Conservation (phyloP, 2,329 filamentous ascomycete genomes). For the Neoscytalidium dimidiatum region DNA sequence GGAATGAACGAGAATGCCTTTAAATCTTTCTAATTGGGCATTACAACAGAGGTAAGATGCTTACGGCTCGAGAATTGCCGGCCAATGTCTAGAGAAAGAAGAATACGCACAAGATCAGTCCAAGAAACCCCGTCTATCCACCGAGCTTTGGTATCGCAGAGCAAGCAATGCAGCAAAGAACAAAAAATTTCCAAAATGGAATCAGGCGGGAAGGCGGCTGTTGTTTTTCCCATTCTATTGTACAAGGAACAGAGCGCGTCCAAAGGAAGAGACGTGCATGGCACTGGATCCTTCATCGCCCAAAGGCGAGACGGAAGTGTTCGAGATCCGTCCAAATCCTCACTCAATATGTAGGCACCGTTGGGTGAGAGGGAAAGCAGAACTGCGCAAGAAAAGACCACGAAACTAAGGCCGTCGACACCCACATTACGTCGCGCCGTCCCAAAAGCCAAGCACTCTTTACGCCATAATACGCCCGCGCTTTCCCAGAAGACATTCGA, state of each 20-base stretch:
- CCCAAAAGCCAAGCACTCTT: neutral
- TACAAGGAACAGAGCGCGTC: neutral
- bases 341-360: neutral
- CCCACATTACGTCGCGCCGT: neutral
- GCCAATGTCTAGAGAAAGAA: neutral
- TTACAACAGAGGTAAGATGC: neutral
- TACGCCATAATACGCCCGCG: conserved; percentile 8
- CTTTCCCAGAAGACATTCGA: neutral
- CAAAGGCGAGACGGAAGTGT: neutral
- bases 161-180: neutral
- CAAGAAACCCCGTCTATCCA: neutral
- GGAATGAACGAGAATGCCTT: too few relatives aligned
- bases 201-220: neutral
- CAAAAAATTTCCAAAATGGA: neutral
- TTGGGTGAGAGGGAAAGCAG: neutral
- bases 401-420: neutral
- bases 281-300: neutral
- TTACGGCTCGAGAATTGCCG: neutral
- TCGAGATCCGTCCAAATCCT: neutral
- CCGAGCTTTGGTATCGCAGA: conserved; percentile 10
- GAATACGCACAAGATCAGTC: neutral
- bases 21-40: neutral
- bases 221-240: conserved; percentile 3
- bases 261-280: neutral
- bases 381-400: neutral